Base-by-base conservation (phyloP, 768 basidiomycete genomes). In the Mrakia hoshinonis region DNA sequence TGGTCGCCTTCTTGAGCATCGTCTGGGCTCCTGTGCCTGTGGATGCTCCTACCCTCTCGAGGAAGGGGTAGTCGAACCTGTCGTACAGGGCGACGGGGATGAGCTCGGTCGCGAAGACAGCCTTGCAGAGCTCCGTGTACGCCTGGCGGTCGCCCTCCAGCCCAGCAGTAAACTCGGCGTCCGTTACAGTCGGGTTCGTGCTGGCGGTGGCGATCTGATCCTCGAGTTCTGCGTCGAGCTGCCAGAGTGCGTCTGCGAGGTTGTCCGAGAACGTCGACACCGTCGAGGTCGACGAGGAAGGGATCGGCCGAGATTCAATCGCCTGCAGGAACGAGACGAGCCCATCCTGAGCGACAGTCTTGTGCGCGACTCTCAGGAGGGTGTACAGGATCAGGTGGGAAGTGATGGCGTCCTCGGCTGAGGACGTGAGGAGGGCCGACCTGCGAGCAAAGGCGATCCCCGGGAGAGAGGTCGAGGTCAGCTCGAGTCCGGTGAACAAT, bases 41-140 rank as follows among this genome's bases (percentile, higher is more conserved):
- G 1, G 51, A 9, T 13, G 51, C 43, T 29, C 63, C 51, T 4
- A 66, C 6, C 49, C 46, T 58, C 12, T 60, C 70, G 15, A 67
- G 49, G 54, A 72, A 67, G 7, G 34, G 38, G 22, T 46, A 65
- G 1, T 72, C 70, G 60, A 72, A 72, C 13, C 70, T 54, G 24
- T 72, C 70, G 31, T 31, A 51, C 15, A 51, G 12, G 3, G n/a
- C 34, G 29, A 24, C n/a, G 7, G 43, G 47, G 36, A 67, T 11
- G 47, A 55, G 39, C 24, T 26, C 65, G n/a, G n/a, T 34, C 10
- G 47, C 65, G 20, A 65, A 61, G 46, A 72, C 20, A 15, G 46
- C 51, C 48, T 52, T 58, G 47, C 65, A 67, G 65, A 72, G 47
- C 7, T 65, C 70, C 20, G 29, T 51, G 64, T 65, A 72, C 20